phyloP scores from a whole-genome alignment of 2,329 filamentous ascomycete species.

The Alternaria sp. region DNA sequence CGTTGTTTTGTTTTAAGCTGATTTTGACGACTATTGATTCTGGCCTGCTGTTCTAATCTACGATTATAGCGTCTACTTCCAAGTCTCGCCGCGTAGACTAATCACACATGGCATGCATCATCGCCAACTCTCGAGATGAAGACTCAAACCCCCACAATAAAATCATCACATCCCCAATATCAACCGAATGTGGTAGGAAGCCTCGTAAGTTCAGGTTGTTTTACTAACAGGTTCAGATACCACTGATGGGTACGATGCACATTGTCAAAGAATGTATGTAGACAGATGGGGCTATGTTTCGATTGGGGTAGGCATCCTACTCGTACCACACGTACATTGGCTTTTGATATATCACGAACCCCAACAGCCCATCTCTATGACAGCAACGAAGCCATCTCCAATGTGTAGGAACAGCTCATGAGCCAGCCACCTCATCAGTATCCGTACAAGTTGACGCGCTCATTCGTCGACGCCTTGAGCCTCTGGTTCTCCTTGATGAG shows the following conservation, averaged over 20 bases:
- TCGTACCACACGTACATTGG: neutral
- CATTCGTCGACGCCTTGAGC: constrained; percentile 32
- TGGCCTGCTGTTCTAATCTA: no score
- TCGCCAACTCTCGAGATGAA: neutral
- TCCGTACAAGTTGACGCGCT: constrained; percentile 41
- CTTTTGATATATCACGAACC: neutral
- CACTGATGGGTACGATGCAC: neutral
- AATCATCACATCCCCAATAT: neutral
- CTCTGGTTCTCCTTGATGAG: constrained; percentile 41
- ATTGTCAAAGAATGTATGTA: neutral
- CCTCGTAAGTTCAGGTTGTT: neutral
- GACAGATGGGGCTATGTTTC: neutral
- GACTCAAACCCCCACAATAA: neutral
- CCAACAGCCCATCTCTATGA: neutral
- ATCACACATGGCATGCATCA: neutral
- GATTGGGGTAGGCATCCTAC: neutral
- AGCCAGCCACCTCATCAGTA: constrained; percentile 20
- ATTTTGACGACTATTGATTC: no score
- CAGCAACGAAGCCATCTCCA: neutral
- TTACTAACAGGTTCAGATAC: neutral
- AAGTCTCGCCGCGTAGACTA: neutral
- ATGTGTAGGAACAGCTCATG: neutral
- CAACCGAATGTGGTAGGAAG: neutral
- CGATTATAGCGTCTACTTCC: no score
- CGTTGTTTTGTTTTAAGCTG: no score